A percentile compares a stretch with the other conserved stretches of the same genome.
phyloP scores from a whole-genome alignment of 2,329 filamentous ascomycete genomes.

The Nothomitra cinnamomea region DNA sequence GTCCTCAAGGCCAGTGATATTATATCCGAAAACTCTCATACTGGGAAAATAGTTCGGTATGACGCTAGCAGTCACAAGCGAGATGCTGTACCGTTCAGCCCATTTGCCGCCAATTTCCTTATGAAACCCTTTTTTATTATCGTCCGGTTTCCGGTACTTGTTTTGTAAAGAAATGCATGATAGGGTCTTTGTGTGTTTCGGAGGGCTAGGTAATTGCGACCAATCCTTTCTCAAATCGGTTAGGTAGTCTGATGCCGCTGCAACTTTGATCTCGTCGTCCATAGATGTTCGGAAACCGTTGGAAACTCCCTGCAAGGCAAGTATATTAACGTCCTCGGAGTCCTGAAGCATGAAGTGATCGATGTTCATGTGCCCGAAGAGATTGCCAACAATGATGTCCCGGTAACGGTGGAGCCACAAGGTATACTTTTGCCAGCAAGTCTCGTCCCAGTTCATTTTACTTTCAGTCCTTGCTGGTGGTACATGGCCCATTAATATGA shows the following conservation, averaged over 20 bases:
- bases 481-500: conserved; percentile 85
- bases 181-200: conserved; percentile 12
- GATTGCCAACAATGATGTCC: conserved; percentile 61
- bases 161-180: conserved; percentile 10
- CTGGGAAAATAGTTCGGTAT: conserved; percentile 89
- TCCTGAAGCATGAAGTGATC: conserved; percentile 94
- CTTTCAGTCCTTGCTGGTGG: conserved; percentile 72
- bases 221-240: conserved; percentile 61
- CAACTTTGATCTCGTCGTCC: conserved; percentile 38
- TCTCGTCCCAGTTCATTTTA: conserved; percentile 88
- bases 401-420: conserved; percentile 82
- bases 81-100: conserved; percentile 71
- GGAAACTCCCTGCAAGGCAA: background rate
- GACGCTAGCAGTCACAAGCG: conserved; percentile 68
- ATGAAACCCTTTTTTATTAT: conserved; percentile 36
- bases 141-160: conserved; percentile 26
- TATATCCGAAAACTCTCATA: conserved; percentile 84
- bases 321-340: conserved; percentile 53
- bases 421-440: conserved; percentile 95
- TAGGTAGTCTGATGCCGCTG: conserved; percentile 65
- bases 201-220: conserved; percentile 51
- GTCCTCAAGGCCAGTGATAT: conserved; percentile 57
- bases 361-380: conserved; percentile 97
- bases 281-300: conserved; percentile 17
- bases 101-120: conserved; percentile 61